Evolutionary conservation across 2,329 filamentous ascomycete genomes (phyloP), one percentile per base, ranked within the genome.

Genomic region (Penicillium sp.): DNA sequence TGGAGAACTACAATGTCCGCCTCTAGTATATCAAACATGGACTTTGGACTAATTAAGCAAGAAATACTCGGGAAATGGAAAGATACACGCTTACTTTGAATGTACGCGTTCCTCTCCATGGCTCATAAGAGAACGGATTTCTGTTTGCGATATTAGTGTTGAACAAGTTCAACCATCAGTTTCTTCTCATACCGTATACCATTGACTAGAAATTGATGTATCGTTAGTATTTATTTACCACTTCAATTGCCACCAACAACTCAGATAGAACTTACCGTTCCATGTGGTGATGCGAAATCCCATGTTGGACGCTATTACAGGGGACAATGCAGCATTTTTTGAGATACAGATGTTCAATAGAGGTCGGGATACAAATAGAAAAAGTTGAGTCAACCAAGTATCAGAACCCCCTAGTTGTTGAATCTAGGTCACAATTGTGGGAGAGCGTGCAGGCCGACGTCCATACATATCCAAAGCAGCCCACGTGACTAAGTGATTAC

Each of bases 1-100:
- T 99, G 94, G 79, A 97, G 91, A 56, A 97, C 82, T 17, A 97
- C 86, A 61, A 99, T 94, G 72, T 99, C 94, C 50, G 92, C 87
- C 71, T 94, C 89, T 7, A 99, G 82, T 41, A 88, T 89, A 63
- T 96, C 90, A 75, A 99, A 97, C 94, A 97, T 97, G 62, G 88
- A 82, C 88, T 90, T 56, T 2, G 16, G 16, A 4, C n/a, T 4
- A 11, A 22, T 35, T 55, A 12, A 51, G 47, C 41, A n/a, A 16
- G 7, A 14, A 16, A n/a, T 11, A 38, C 5, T 49, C 52, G 14
- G 45, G 33, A 51, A 26, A 54, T 41, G 10, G 14, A 47, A 33
- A 22, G 11, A 53, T n/a, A 44, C 30, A 33, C 16, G 36, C 65
- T 63, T 69, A 88, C 88, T 74, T 87, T 81, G 65, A 89, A 91